These are phyloP conservation scores for Penicillium soppii DNA, from an alignment of 495 filamentous ascomycete species.

Conservation along the genomic window DNA sequence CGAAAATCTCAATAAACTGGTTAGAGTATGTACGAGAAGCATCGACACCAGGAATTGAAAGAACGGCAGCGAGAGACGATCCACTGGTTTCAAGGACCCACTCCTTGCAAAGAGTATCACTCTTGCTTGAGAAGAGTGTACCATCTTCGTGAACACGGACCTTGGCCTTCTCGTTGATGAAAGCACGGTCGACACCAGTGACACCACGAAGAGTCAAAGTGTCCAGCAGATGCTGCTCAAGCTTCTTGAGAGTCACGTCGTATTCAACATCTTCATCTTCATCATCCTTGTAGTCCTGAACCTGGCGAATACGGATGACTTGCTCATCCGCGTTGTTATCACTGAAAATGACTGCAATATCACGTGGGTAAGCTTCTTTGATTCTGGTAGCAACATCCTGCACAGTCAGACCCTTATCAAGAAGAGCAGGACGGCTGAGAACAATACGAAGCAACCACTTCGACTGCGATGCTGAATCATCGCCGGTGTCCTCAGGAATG, in stretches of 20 bases:
- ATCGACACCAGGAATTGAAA: conserved; percentile 87
- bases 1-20: conserved; percentile 88
- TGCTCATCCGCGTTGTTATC: conserved; percentile 97
- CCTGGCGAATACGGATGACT: conserved; percentile 88
- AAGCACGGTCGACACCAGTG: conserved; percentile 80
- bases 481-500: conserved; percentile 77
- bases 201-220: conserved; percentile 89
- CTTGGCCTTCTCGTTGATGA: conserved; percentile 78
- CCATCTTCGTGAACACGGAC: conserved; percentile 65
- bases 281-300: conserved; percentile 68
- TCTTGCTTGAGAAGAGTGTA: conserved; percentile 64
- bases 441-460: conserved; percentile 93
- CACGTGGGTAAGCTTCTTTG: conserved; percentile 81
- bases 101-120: conserved; percentile 72
- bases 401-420: conserved; percentile 90
- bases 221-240: conserved; percentile 88
- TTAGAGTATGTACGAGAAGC: conserved; percentile 89
- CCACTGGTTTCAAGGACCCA: conserved; percentile 95
- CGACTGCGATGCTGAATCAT: conserved; percentile 74
- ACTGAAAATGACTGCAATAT: conserved; percentile 92
- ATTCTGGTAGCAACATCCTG: conserved; percentile 89
- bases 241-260: conserved; percentile 83
- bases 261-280: conserved; percentile 82
- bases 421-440: conserved; percentile 87
- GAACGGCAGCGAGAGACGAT: conserved; percentile 76